Conservation (phyloP, 306 rosid genomes). For the Vicia sativa region DNA sequence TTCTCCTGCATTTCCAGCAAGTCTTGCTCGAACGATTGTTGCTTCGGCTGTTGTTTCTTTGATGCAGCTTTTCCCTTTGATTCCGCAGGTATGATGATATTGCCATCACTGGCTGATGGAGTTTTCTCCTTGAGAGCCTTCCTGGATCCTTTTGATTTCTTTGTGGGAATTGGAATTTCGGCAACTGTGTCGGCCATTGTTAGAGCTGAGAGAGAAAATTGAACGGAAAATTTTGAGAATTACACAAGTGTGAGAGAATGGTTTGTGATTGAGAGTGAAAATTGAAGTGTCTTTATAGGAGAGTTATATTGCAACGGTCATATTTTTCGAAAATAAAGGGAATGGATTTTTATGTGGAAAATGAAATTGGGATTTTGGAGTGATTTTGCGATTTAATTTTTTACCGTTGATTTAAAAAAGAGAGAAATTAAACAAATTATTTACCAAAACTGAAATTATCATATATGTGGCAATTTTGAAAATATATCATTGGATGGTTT, state of each 20-base stretch:
- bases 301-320: slow-evolving; percentile 51
- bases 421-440: not conserved
- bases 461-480: not conserved
- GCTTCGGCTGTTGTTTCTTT: slow-evolving; percentile 53
- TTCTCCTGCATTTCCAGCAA: slow-evolving; percentile 79
- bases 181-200: slow-evolving; percentile 61
- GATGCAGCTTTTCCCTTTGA: slow-evolving; percentile 46
- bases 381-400: not conserved
- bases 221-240: not conserved
- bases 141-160: slow-evolving; percentile 59
- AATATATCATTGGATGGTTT: not conserved
- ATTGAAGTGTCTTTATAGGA: slow-evolving; percentile 38
- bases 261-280: not conserved
- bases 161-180: slow-evolving; percentile 44
- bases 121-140: slow-evolving; percentile 72
- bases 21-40: slow-evolving; percentile 64
- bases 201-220: not conserved
- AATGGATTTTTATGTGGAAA: no score
- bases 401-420: slow-evolving; percentile 44
- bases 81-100: slow-evolving; percentile 32
- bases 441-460: slow-evolving; percentile 10
- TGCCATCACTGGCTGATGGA: slow-evolving; percentile 45
- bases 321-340: slow-evolving; percentile 38
- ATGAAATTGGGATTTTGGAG: slow-evolving; percentile 12
- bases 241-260: not conserved